Evolutionary conservation across 2,329 filamentous ascomycete genomes (phyloP), one percentile per base, ranked within the genome.

Genomic region (Microsporum canis): DNA sequence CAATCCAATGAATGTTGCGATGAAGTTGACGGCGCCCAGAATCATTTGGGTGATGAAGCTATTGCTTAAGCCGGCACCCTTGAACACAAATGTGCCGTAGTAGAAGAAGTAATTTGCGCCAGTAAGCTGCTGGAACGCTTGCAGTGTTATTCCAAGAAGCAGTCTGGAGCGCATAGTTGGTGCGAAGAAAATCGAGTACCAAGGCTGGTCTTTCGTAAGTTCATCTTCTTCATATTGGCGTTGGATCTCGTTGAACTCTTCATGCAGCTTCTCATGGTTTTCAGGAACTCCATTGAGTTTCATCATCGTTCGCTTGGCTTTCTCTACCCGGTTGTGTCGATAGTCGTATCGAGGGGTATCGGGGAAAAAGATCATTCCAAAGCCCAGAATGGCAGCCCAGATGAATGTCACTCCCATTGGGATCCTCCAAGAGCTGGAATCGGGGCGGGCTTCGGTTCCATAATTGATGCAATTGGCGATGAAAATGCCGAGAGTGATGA

Each of bases 41-140:
- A 89, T 88, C 69, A 89, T 83, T 68, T 87, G 84, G 0, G 83
- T 86, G 61, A 83, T 76, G 67, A 85, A 87, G 17, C 83, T 82
- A 71, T 89, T 85, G 1, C 79, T 71, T 55, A 89, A 79, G 62
- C 86, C 86, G 3, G 86, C 84, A 3, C 84, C 82, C 61, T 80
- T 64, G 71, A 91, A 90, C 68, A 90, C 82, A 7, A 81, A 83
- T 6, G 77, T 78, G 39, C 78, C 78, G 63, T 79, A 79, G 70
- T 80, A 79, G 72, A 79, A 79, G 66, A 79, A 76, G 70, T 77
- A 79, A 67, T 78, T 78, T 65, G 76, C 77, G 63, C 76, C 77
- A 27, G 76, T 79, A 33, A 78, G 69, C 66, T 79, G 77, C 65
- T 79, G 77, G 39, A 79, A 68, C 29, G 75, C 76, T 65, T 80